Conservation (phyloP, 169 alveolate species). For the Plasmodium berghei region DNA sequence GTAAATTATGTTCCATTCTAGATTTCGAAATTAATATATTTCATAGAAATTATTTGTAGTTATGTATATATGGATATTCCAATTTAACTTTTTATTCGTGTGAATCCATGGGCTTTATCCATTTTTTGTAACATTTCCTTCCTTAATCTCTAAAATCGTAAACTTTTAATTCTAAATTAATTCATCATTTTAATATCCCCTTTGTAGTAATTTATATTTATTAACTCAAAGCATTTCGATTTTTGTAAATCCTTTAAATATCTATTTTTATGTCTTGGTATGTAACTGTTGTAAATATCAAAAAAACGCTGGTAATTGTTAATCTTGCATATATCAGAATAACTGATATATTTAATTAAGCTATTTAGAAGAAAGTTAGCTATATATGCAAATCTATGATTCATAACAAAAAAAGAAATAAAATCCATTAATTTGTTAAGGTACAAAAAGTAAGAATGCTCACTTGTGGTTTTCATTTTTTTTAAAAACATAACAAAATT, state of each 20-base stretch:
- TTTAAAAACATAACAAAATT: conserved; percentile 71
- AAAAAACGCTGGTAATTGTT: conserved; percentile 70
- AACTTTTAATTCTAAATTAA: neutral
- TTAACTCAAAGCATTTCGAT: conserved; percentile 72
- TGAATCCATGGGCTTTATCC: neutral
- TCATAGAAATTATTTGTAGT: too few species aligned
- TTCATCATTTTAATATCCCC: conserved; percentile 76
- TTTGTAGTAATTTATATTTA: conserved; percentile 65
- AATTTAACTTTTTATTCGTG: neutral
- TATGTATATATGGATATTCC: too few species aligned
- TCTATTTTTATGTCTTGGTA: conserved; percentile 72
- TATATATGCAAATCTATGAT: conserved; percentile 73
- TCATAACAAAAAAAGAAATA: conserved; percentile 57
- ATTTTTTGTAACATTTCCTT: too few species aligned
- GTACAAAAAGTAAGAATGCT: conserved; percentile 70
- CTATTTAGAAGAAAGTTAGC: conserved; percentile 69
- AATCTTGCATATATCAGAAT: conserved; percentile 67
- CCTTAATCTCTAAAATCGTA: neutral
- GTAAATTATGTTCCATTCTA: too few species aligned
- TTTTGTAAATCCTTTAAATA: conserved; percentile 64
- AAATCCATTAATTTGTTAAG: conserved; percentile 69
- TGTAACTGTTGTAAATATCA: conserved; percentile 66
- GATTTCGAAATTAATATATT: too few species aligned
- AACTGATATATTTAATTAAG: conserved; percentile 54
- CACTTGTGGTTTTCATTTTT: conserved; percentile 60